Conservation (phyloP, 169 alveolate genomes). For the Toxoplasma gondii region DNA sequence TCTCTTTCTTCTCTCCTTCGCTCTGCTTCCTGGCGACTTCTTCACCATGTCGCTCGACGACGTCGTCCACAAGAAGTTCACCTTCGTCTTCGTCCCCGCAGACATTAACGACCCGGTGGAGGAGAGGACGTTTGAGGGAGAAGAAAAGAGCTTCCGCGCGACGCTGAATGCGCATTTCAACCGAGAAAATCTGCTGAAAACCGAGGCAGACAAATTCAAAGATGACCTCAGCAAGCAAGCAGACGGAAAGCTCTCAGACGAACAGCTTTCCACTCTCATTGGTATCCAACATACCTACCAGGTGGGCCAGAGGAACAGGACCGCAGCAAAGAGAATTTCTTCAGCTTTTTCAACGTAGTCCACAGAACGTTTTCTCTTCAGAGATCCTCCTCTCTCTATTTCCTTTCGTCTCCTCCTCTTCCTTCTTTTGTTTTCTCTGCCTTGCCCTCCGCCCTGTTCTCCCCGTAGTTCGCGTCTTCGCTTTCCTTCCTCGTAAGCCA, state of each 20-base stretch:
- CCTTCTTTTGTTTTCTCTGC: background rate
- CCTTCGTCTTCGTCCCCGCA: constrained; percentile 77
- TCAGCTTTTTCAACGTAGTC: too few species aligned
- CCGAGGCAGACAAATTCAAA: constrained; percentile 72
- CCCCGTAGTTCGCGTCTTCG: background rate
- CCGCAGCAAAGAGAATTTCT: too few species aligned
- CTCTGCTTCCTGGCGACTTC: background rate
- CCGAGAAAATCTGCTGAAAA: constrained; percentile 72
- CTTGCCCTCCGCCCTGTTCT: background rate
- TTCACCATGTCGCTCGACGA: constrained; percentile 64
- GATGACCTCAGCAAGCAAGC: constrained; percentile 73
- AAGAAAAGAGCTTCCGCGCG: constrained; percentile 74
- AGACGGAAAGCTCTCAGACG: constrained; percentile 56
- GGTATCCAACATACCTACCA: constrained; percentile 25
- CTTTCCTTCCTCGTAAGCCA: background rate
- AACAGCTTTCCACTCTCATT: constrained; percentile 38
- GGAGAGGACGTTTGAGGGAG: constrained; percentile 77
- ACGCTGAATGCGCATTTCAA: constrained; percentile 74
- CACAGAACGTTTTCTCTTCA: too few species aligned
- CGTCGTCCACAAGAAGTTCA: constrained; percentile 75
- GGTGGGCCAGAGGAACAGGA: background rate
- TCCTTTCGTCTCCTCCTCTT: background rate
- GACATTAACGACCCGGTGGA: constrained; percentile 76
- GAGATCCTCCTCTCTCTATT: background rate
- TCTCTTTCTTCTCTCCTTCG: background rate